phyloP scores from a whole-genome alignment of 108 stramenopile species.

The Pseudonitzschia pungens region DNA sequence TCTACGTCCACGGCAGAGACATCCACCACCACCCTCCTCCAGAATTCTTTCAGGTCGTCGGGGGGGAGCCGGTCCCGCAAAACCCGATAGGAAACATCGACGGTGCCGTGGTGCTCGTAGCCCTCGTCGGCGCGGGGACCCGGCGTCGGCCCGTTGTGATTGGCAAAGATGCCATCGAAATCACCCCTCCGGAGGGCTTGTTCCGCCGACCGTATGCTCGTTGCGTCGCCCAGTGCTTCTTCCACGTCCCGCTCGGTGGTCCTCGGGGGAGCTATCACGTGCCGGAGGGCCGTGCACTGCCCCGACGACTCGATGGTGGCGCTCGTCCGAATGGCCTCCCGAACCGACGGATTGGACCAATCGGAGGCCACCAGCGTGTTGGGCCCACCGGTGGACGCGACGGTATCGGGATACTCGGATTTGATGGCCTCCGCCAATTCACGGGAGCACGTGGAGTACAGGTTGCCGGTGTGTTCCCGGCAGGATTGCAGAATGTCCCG shows the following conservation, averaged over 20 bases:
- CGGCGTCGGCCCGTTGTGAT: slow-evolving; percentile 51
- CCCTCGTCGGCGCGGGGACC: slow-evolving; percentile 31
- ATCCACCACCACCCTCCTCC: slow-evolving; percentile 84
- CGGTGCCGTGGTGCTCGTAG: slow-evolving; percentile 51
- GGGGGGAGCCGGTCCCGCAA: slow-evolving; percentile 47
- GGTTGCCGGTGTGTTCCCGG: slow-evolving; percentile 53
- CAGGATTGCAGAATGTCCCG: slow-evolving; percentile 56
- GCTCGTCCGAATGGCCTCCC: slow-evolving; percentile 69
- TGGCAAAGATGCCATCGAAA: slow-evolving; percentile 74
- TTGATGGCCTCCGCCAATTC: slow-evolving; percentile 68
- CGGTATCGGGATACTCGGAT: slow-evolving; percentile 61
- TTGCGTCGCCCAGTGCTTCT: slow-evolving; percentile 44
- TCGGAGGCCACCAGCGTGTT: slow-evolving; percentile 75
- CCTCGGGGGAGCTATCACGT: slow-evolving; percentile 60
- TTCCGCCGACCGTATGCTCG: slow-evolving; percentile 34
- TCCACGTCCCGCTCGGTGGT: slow-evolving; percentile 47
- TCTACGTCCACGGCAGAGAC: slow-evolving; percentile 43
- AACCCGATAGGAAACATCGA: slow-evolving; percentile 60
- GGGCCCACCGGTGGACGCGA: slow-evolving; percentile 87
- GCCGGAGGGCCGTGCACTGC: slow-evolving; percentile 87
- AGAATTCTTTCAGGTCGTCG: slow-evolving; percentile 64
- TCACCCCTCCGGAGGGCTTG: slow-evolving; percentile 45
- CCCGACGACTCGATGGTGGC: slow-evolving; percentile 83
- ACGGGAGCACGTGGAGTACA: slow-evolving; percentile 77
- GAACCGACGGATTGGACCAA: slow-evolving; percentile 48